Percentiles rank a stretch among this genome's conserved stretches.
Evolutionary conservation across 805 yeast genomes (phyloP).

Genomic region (Pichia nanzhaoensis): DNA sequence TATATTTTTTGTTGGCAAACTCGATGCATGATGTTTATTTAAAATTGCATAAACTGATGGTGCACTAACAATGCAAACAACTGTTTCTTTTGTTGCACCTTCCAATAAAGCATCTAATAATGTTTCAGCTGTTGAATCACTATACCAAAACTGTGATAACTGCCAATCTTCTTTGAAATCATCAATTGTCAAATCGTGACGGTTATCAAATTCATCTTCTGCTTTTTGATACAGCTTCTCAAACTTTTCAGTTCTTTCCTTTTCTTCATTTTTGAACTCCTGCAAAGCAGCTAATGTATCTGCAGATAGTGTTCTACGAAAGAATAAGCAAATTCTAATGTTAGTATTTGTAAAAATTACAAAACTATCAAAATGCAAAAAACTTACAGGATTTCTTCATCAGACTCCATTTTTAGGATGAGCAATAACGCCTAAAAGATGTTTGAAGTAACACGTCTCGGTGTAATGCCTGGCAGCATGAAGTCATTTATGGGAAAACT

Average conservation of each 20-base stretch:
- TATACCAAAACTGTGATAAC: conserved; percentile 87
- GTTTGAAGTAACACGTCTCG: no score
- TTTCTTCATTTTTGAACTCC: conserved; percentile 63
- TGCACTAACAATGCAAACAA: conserved; percentile 74
- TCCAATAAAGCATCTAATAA: conserved; percentile 67
- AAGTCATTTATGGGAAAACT: no score
- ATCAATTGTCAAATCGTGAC: conserved; percentile 41
- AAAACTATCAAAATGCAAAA: no score
- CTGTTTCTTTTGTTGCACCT: conserved; percentile 68
- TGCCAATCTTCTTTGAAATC: conserved; percentile 91
- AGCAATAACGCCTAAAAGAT: not conserved
- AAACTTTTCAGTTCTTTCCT: conserved; percentile 48
- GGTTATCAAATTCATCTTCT: conserved; percentile 45
- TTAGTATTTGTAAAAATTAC: not conserved
- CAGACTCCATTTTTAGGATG: no score
- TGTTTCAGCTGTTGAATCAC: conserved; percentile 61
- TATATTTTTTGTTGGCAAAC: conserved; percentile 60
- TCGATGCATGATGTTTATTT: conserved; percentile 40
- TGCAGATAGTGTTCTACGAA: conserved; percentile 36
- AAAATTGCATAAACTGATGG: conserved; percentile 90
- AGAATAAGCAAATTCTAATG: not conserved
- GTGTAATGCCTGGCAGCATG: no score
- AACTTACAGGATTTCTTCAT: no score
- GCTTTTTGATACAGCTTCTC: conserved; percentile 47
- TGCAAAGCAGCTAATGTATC: conserved; percentile 49